A percentile compares a stretch with the other conserved stretches of the same genome.
Conservation (phyloP, 768 basidiomycete genomes). For the Podaxis mareebaensis region DNA sequence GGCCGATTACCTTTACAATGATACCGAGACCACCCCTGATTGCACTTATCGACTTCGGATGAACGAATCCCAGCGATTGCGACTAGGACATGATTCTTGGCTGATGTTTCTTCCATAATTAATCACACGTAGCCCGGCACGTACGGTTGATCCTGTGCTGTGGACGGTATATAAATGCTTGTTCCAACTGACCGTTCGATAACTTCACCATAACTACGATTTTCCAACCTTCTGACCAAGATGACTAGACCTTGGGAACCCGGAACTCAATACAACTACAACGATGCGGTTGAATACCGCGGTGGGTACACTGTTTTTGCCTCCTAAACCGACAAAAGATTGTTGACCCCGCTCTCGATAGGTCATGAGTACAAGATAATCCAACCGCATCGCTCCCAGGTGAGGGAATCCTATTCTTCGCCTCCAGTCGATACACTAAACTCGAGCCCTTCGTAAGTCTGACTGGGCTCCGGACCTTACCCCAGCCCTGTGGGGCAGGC, state of each 20-base stretch:
- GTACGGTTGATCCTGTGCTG: not conserved
- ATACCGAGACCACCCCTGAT: not conserved
- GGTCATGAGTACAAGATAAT: slow-evolving; percentile 67
- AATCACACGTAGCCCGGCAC: not conserved
- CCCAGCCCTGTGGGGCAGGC: slow-evolving; percentile 69
- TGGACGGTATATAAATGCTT: not conserved
- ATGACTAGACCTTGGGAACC: slow-evolving; percentile 62
- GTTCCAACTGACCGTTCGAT: not conserved
- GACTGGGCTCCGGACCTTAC: slow-evolving; percentile 68
- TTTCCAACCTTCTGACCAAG: slow-evolving; percentile 9
- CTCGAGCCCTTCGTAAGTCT: slow-evolving; percentile 34
- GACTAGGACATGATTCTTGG: not conserved
- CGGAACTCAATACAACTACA: slow-evolving; percentile 56
- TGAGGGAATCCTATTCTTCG: slow-evolving; percentile 22
- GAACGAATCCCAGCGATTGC: not conserved
- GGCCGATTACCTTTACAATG: not conserved
- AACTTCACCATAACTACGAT: not conserved
- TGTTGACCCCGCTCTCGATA: slow-evolving; percentile 23
- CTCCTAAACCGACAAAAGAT: not conserved
- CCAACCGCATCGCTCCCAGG: slow-evolving; percentile 72
- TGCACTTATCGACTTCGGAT: not conserved
- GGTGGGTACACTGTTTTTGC: slow-evolving; percentile 34
- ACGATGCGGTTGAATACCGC: slow-evolving; percentile 56
- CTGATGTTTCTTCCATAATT: not conserved
- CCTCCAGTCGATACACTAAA: not conserved